Evolutionary conservation across 2,329 filamentous ascomycete species (phyloP), one percentile per base, ranked within the genome.

Genomic region (Tolypocladium album): DNA sequence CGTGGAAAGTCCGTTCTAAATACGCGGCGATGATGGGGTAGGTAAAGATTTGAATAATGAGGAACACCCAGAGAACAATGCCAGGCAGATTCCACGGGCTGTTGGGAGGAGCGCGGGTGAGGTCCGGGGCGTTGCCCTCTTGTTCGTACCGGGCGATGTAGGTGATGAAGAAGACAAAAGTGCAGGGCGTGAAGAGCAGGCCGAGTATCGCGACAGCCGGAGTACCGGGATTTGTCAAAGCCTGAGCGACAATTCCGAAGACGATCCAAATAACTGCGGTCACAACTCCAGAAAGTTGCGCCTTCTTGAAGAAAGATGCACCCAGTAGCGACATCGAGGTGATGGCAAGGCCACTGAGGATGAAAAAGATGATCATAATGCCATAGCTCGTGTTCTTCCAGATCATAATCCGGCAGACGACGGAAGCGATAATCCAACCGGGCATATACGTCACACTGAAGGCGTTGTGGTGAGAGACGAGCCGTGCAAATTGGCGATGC

Each of bases 281-380:
- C 0, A 85, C 85, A 62, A 95, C 92, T 31, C 93, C 92, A 60
- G 89, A 93, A 4, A 97, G 82, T 71, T 97, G 92, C 0, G 92
- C 87, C 69, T 88, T 93, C 66, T 84, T 88, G 79, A 97, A 97
- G 67, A 96, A 88, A 8, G 89, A 85, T 0, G 88, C 90, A 31
- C 88, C 88, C 42, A 96, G 81, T 58, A 96, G 84, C 1, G 91
- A 90, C 71, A 92, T 88, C 47, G 89, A 94, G 0, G 88, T 84
- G 55, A 96, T 77, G 3, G 91, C 83, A 3, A 94, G 76, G 8
- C 92, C 92, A n/a, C 82, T 77, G 2, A 95, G 75, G 52, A 96
- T 75, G 66, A 92, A 88, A 72, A 88, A 90, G 57, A 93, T 72
- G 52, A 92, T 79, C 36, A 93, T 79, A 24, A 94, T 85, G 5